Conservation (phyloP, 371 early-diverging fungal genomes). For the Mucor lusitanicus region DNA sequence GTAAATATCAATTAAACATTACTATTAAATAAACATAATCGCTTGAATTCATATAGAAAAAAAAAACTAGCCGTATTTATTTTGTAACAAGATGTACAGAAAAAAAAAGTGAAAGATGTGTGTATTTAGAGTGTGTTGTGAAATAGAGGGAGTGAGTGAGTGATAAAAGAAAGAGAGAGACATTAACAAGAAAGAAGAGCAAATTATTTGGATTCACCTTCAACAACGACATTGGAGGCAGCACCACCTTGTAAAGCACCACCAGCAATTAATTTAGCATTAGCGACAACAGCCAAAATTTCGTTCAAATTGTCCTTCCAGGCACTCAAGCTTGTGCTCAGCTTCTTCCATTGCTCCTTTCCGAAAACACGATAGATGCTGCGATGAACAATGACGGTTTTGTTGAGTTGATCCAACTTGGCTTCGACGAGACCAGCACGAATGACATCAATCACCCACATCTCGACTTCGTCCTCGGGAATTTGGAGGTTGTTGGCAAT, state of each 20-base stretch:
- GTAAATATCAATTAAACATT: neutral
- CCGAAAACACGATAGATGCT: conserved; percentile 88
- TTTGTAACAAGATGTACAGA: neutral
- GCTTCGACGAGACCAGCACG: conserved; percentile 93
- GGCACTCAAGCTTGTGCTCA: conserved; percentile 68
- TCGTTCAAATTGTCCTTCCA: conserved; percentile 84
- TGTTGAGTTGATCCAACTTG: conserved; percentile 89
- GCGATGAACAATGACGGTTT: conserved; percentile 74
- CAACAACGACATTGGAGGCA: conserved; percentile 39
- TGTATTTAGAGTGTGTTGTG: neutral
- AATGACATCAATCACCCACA: conserved; percentile 93
- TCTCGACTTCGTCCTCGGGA: conserved; percentile 81
- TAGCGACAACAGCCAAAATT: conserved; percentile 79
- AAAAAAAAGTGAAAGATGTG: neutral
- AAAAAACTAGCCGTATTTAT: neutral
- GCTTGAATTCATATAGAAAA: neutral
- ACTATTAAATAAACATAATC: neutral
- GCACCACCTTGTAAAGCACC: conserved; percentile 46
- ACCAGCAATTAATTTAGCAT: conserved; percentile 76
- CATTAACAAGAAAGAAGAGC: neutral
- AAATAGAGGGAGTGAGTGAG: neutral
- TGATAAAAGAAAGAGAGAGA: neutral
- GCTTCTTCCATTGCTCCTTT: conserved; percentile 77
- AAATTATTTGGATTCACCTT: conserved; percentile 26
- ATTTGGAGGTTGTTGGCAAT: conserved; percentile 79